Conservation (phyloP, 129 eudicot genomes). For the Escallonia rubra region DNA sequence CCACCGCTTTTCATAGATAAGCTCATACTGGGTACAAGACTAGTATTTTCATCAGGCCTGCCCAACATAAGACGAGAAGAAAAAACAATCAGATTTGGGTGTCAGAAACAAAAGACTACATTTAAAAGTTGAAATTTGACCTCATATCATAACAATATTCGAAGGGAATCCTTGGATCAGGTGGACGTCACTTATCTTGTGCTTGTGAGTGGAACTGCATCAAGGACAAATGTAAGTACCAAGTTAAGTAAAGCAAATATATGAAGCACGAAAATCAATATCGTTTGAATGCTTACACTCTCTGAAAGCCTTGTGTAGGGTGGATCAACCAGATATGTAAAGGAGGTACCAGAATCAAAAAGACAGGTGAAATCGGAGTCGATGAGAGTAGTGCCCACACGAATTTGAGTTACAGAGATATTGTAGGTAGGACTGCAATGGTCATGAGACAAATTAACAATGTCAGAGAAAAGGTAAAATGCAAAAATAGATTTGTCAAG, state of each 20-base stretch:
- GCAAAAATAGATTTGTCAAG: neutral
- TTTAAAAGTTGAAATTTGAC: constrained; percentile 21
- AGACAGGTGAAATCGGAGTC: constrained; percentile 68
- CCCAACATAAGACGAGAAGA: constrained; percentile 10
- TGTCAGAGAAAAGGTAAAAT: neutral
- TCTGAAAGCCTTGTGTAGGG: constrained; percentile 56
- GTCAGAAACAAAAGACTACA: constrained; percentile 1
- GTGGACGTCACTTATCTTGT: constrained; percentile 58
- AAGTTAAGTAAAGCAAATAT: neutral
- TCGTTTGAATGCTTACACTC: constrained; percentile 39
- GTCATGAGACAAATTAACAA: neutral
- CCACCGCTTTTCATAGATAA: constrained; percentile 76
- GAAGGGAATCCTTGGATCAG: constrained; percentile 83
- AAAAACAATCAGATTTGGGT: constrained; percentile 11
- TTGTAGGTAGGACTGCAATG: constrained; percentile 74
- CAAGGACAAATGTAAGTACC: neutral
- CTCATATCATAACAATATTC: constrained; percentile 93
- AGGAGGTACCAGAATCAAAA: constrained; percentile 92
- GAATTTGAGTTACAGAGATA: constrained; percentile 56
- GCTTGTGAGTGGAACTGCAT: constrained; percentile 67
- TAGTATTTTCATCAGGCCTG: constrained; percentile 68
- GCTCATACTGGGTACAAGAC: constrained; percentile 68
- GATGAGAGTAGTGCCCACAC: constrained; percentile 58
- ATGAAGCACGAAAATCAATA: neutral
- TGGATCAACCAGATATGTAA: constrained; percentile 71